These are phyloP conservation scores for Jaltomata sinuosa DNA, from an alignment of 257 asterid genomes.

Conservation along the genomic window DNA sequence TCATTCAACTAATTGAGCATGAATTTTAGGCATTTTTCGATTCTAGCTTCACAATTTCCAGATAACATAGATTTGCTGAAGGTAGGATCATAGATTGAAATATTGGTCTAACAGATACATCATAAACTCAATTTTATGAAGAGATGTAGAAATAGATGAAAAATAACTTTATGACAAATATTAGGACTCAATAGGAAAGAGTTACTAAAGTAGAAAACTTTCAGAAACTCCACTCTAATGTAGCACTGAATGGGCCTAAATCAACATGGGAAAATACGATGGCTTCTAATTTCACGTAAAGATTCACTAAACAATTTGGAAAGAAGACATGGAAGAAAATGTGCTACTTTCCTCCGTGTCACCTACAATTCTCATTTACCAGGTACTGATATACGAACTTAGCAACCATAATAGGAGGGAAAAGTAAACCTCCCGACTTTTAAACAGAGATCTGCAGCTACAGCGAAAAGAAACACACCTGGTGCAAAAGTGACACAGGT, in stretches of 20 bases:
- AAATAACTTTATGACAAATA: not conserved
- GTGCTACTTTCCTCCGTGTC: not conserved
- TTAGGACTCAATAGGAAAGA: not conserved
- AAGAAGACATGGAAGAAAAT: not conserved
- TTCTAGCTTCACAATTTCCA: not conserved
- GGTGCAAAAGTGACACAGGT: conserved; percentile 80
- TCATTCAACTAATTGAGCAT: not conserved
- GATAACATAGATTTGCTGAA: not conserved
- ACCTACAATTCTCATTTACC: not conserved
- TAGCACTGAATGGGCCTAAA: not conserved
- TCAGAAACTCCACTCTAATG: not conserved
- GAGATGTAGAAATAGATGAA: not conserved
- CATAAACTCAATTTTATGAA: not conserved
- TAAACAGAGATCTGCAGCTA: not conserved
- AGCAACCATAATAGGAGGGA: not conserved
- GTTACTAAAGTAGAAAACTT: not conserved
- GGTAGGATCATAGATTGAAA: not conserved
- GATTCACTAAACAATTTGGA: not conserved
- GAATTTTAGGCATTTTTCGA: not conserved
- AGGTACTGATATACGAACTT: not conserved
- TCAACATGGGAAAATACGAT: not conserved
- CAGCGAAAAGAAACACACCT: conserved; percentile 29
- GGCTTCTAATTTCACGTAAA: not conserved
- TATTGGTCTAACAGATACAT: not conserved
- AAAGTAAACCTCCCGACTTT: not conserved